Conservation (phyloP, 257 asterid genomes). For the Nicotiana sylvestris region DNA sequence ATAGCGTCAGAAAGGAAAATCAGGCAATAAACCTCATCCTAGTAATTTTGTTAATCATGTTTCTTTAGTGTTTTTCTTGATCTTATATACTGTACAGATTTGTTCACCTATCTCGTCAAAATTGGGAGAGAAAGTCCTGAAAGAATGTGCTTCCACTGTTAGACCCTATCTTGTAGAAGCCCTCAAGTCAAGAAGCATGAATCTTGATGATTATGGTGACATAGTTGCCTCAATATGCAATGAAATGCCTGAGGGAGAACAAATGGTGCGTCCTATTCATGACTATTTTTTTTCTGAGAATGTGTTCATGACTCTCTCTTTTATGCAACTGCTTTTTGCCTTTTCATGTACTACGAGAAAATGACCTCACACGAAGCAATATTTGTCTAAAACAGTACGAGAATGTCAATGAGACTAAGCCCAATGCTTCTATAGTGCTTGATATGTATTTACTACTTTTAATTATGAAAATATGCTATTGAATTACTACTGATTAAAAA, state of each 20-base stretch:
- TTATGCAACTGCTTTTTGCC: conserved; percentile 1
- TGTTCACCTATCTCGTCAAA: conserved; percentile 26
- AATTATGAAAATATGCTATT: not conserved
- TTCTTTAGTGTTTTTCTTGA: not conserved
- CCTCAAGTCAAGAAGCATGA: conserved; percentile 19
- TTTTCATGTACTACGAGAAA: not conserved
- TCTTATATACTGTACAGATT: conserved; percentile 21
- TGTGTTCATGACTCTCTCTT: not conserved
- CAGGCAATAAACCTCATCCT: conserved; percentile 20
- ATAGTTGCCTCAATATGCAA: conserved; percentile 29
- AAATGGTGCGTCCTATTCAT: conserved; percentile 17
- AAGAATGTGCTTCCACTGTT: conserved; percentile 26
- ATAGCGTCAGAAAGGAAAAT: conserved; percentile 33
- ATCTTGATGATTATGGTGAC: conserved; percentile 17
- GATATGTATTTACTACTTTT: not conserved
- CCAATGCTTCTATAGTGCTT: not conserved
- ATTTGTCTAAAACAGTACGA: no score
- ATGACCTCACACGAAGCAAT: no score
- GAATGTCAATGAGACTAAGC: not conserved
- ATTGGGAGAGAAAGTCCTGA: conserved; percentile 30
- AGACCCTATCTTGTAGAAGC: conserved; percentile 30
- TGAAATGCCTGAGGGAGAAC: conserved; percentile 15
- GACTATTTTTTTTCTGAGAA: not conserved
- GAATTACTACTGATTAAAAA: not conserved
- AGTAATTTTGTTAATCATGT: not conserved